These are phyloP conservation scores for Trichosporon sp. DNA, from an alignment of 1,284 basidiomycete genomes.

Conservation along the genomic window DNA sequence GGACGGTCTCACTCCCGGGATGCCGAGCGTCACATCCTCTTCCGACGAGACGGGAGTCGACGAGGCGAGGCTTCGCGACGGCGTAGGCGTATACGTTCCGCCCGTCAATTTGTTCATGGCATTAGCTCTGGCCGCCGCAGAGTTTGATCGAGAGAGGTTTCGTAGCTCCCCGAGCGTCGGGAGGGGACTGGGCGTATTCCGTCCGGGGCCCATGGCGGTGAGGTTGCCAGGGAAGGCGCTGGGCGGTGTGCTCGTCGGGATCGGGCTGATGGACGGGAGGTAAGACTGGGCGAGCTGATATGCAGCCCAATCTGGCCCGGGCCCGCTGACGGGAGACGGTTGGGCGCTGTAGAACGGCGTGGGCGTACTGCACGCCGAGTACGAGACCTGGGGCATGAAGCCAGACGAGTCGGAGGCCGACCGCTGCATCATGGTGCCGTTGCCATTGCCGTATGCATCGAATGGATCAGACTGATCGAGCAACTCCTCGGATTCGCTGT, in stretches of 20 bases:
- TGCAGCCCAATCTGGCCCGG: slow-evolving; percentile 34
- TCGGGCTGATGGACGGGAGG: slow-evolving; percentile 36
- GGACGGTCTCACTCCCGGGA: slow-evolving; percentile 14
- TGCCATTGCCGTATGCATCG: slow-evolving; percentile 16
- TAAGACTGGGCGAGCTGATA: slow-evolving; percentile 39
- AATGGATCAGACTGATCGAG: slow-evolving; percentile 12
- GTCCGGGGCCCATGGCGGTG: slow-evolving; percentile 13
- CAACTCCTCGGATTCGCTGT: slow-evolving; percentile 26
- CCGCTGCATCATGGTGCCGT: slow-evolving; percentile 26
- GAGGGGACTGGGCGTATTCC: slow-evolving; percentile 42
- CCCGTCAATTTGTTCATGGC: slow-evolving; percentile 46
- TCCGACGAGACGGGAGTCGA: slow-evolving; percentile 13
- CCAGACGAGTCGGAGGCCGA: slow-evolving; percentile 35
- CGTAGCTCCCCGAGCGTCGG: slow-evolving; percentile 42
- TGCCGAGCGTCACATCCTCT: slow-evolving; percentile 20
- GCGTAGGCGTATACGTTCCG: slow-evolving; percentile 16
- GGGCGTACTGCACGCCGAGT: slow-evolving; percentile 8
- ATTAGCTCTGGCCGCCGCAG: slow-evolving; percentile 40
- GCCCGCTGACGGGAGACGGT: slow-evolving; percentile 16
- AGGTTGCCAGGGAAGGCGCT: slow-evolving; percentile 16
- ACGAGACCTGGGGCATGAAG: slow-evolving; percentile 24
- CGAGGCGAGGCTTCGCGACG: background rate
- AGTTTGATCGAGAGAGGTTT: slow-evolving; percentile 45
- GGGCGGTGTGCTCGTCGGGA: slow-evolving; percentile 11
- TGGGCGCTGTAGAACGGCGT: slow-evolving; percentile 21